Conservation (phyloP, 2,329 filamentous ascomycete genomes). For the Thermothelomyces thermophilus region DNA sequence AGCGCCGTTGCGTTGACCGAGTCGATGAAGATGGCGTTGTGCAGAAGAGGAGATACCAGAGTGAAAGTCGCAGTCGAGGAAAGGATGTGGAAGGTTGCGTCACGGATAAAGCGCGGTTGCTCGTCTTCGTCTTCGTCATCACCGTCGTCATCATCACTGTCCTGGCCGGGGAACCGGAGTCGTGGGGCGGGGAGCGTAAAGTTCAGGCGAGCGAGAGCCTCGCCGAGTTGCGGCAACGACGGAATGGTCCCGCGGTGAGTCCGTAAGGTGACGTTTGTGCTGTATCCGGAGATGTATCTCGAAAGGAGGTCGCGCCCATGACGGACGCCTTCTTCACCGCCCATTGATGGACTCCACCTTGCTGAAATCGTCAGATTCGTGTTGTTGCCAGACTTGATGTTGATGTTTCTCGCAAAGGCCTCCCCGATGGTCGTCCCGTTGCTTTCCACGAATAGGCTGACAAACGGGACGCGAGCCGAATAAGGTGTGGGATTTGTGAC, state of each 20-base stretch:
- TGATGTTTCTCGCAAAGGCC: constrained; percentile 58
- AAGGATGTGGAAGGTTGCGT: constrained; percentile 79
- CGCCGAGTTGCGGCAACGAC: constrained; percentile 61
- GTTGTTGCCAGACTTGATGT: constrained; percentile 64
- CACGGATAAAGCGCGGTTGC: constrained; percentile 66
- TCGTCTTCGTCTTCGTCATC: constrained; percentile 36
- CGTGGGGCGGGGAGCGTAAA: constrained; percentile 66
- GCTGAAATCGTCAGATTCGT: constrained; percentile 60
- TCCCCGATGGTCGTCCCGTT: constrained; percentile 72
- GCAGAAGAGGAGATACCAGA: constrained; percentile 68
- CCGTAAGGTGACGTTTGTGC: constrained; percentile 70
- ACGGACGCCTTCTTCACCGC: constrained; percentile 51
- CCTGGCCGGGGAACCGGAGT: constrained; percentile 50
- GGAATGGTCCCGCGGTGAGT: constrained; percentile 70
- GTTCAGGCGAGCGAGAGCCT: constrained; percentile 64
- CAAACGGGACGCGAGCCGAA: constrained; percentile 70
- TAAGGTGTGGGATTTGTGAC: constrained; percentile 89
- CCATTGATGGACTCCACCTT: constrained; percentile 65
- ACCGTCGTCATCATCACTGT: constrained; percentile 31
- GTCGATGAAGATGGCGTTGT: constrained; percentile 70
- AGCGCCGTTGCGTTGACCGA: constrained; percentile 76
- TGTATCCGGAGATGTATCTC: constrained; percentile 79
- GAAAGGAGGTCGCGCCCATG: constrained; percentile 71
- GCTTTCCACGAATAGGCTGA: constrained; percentile 68
- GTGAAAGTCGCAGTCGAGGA: constrained; percentile 82